phyloP scores from a whole-genome alignment of 805 yeast species.

The Candida gorgasii region DNA sequence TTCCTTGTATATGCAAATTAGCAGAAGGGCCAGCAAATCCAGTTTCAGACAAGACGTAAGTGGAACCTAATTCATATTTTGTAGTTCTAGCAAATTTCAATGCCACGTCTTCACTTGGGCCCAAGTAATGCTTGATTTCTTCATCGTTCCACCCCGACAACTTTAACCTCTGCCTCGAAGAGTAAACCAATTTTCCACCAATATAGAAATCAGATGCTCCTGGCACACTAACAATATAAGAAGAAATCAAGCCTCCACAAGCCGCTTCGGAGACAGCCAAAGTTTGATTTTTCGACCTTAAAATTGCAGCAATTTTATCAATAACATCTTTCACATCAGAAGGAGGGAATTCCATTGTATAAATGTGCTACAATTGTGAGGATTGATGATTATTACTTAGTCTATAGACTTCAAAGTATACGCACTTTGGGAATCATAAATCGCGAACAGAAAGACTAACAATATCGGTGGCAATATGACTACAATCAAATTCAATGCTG shows the following conservation, averaged over 20 bases:
- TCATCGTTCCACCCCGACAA: slow-evolving; percentile 76
- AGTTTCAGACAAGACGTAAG: slow-evolving; percentile 79
- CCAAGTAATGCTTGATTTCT: slow-evolving; percentile 73
- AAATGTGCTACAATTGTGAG: neutral
- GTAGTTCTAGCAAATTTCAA: slow-evolving; percentile 75
- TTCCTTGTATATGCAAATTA: slow-evolving; percentile 39
- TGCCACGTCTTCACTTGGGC: slow-evolving; percentile 78
- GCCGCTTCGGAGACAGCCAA: slow-evolving; percentile 85
- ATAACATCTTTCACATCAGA: slow-evolving; percentile 52
- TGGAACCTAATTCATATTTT: slow-evolving; percentile 77
- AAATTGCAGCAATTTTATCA: slow-evolving; percentile 54
- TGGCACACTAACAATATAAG: slow-evolving; percentile 77
- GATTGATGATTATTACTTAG: neutral
- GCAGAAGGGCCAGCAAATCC: slow-evolving; percentile 83
- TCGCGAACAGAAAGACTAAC: neutral
- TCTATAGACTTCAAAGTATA: neutral
- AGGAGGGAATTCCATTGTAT: slow-evolving; percentile 57
- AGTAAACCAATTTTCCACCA: slow-evolving; percentile 81
- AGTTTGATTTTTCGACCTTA: slow-evolving; percentile 58
- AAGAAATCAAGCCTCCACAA: slow-evolving; percentile 83
- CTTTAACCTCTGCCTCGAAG: slow-evolving; percentile 70
- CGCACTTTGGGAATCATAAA: neutral
- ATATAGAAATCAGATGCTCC: slow-evolving; percentile 84
- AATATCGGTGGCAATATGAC: slow-evolving; percentile 8
- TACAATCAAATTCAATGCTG: slow-evolving; percentile 70